phyloP scores from a whole-genome alignment of 305 asterid genomes.

The Plantago lanceolata region DNA sequence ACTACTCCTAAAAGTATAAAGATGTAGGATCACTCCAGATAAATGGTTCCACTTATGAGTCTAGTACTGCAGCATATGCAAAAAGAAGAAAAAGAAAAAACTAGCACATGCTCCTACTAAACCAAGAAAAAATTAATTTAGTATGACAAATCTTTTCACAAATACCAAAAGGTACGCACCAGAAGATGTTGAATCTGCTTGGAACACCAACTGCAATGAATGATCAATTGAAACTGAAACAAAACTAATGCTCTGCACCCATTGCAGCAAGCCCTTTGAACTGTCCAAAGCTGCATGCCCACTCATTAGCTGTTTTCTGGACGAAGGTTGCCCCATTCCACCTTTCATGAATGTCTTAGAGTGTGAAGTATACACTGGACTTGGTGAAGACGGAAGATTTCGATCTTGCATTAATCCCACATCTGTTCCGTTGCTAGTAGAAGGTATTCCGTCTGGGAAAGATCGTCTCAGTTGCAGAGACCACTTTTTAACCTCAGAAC shows the following conservation, averaged over 20 bases:
- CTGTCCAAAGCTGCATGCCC: constrained; percentile 67
- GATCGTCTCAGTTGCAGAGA: constrained; percentile 90
- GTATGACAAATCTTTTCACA: constrained; percentile 7
- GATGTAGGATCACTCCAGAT: too few relatives aligned
- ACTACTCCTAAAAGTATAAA: too few relatives aligned
- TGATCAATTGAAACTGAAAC: constrained; percentile 86
- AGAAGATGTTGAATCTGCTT: constrained; percentile 69
- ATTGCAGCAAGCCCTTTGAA: constrained; percentile 87
- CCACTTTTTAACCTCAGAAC: constrained; percentile 97
- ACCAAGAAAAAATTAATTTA: not conserved
- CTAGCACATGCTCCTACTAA: constrained; percentile 11
- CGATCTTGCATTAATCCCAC: constrained; percentile 81
- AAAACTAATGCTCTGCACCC: constrained; percentile 95
- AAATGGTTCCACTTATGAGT: too few relatives aligned
- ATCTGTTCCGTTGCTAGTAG: constrained; percentile 84
- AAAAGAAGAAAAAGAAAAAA: not conserved
- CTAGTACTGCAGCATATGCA: too few relatives aligned
- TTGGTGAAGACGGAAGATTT: constrained; percentile 60
- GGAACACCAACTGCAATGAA: constrained; percentile 75
- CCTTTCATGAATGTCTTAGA: constrained; percentile 79
- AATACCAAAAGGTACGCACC: constrained; percentile 36
- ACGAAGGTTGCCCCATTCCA: constrained; percentile 70
- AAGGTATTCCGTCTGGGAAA: constrained; percentile 78
- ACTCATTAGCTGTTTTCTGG: constrained; percentile 78
- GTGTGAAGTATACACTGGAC: constrained; percentile 67